Evolutionary conservation across 2,329 filamentous ascomycete species (phyloP).

Genomic region (Sporothrix sp.): DNA sequence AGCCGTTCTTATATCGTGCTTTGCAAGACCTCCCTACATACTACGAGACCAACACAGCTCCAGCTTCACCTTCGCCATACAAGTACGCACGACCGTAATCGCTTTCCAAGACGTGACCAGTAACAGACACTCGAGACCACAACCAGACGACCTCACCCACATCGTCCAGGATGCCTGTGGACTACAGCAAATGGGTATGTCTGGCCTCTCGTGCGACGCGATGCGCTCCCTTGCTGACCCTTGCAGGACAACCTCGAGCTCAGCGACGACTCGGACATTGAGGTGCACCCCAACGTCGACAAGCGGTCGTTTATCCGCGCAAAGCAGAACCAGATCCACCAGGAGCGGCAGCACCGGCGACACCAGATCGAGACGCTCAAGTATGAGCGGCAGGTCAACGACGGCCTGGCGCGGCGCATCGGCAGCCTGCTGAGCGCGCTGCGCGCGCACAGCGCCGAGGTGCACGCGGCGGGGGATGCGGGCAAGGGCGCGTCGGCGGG

Average conservation of each 20-base stretch:
- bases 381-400: constrained; percentile 88
- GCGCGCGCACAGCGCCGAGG: constrained; percentile 60
- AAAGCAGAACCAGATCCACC: constrained; percentile 95
- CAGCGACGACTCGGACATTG: constrained; percentile 94
- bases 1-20: too few species aligned
- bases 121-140: too few species aligned
- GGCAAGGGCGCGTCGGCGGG: constrained; percentile 30
- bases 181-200: constrained; percentile 57
- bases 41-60: too few species aligned
- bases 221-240: not conserved
- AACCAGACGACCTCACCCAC: too few species aligned
- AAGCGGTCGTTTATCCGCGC: constrained; percentile 97
- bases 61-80: too few species aligned
- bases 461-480: constrained; percentile 33
- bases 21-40: too few species aligned
- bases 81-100: too few species aligned
- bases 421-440: constrained; percentile 66
- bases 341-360: constrained; percentile 75
- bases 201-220: not conserved
- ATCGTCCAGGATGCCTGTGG: constrained; percentile 34
- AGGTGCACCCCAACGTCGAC: constrained; percentile 98
- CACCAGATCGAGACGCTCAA: constrained; percentile 84
- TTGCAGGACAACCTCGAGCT: constrained; percentile 82
- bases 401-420: constrained; percentile 79
- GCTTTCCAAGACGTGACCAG: too few species aligned